Percentiles rank a stretch among this genome's conserved stretches.
Conservation (phyloP, 257 asterid genomes). For the Nicotiana undulata region DNA sequence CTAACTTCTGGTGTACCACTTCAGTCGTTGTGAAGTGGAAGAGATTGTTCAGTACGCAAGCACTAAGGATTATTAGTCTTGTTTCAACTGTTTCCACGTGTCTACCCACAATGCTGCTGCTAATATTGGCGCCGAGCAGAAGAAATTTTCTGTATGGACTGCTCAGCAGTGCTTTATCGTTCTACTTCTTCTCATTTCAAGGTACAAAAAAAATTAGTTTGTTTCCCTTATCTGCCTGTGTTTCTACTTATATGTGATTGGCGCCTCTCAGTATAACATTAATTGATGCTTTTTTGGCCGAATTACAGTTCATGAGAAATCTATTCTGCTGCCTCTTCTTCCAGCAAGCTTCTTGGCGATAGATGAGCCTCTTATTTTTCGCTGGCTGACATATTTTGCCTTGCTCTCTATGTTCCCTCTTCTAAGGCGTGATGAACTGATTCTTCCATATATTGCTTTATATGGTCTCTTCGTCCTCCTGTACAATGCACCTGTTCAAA, state of each 20-base stretch:
- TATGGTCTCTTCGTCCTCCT: slow-evolving; percentile 65
- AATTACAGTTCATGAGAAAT: slow-evolving; percentile 81
- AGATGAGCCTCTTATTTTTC: slow-evolving; percentile 66
- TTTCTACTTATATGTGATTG: not conserved
- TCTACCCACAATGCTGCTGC: slow-evolving; percentile 77
- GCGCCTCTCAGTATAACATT: slow-evolving; percentile 5
- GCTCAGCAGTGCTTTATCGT: slow-evolving; percentile 73
- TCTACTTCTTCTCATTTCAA: slow-evolving; percentile 95
- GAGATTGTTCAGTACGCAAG: slow-evolving; percentile 65
- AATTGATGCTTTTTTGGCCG: slow-evolving; percentile 9
- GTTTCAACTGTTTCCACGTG: slow-evolving; percentile 68
- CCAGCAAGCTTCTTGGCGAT: slow-evolving; percentile 85
- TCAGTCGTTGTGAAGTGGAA: slow-evolving; percentile 85
- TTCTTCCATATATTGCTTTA: slow-evolving; percentile 56
- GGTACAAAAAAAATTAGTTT: slow-evolving; percentile 37
- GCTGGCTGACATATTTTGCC: slow-evolving; percentile 59
- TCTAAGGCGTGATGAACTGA: slow-evolving; percentile 63
- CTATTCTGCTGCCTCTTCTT: slow-evolving; percentile 86
- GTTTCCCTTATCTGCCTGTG: slow-evolving; percentile 8
- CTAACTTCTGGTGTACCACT: slow-evolving; percentile 93
- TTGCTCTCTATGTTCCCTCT: slow-evolving; percentile 94
- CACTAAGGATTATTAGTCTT: slow-evolving; percentile 61
- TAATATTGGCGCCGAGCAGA: slow-evolving; percentile 57
- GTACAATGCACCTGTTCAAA: slow-evolving; percentile 53
- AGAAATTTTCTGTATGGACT: slow-evolving; percentile 67